A percentile compares a stretch with the other conserved stretches of the same genome.
phyloP scores from a whole-genome alignment of 2,329 filamentous ascomycete species.

The Colletotrichum tropicale region DNA sequence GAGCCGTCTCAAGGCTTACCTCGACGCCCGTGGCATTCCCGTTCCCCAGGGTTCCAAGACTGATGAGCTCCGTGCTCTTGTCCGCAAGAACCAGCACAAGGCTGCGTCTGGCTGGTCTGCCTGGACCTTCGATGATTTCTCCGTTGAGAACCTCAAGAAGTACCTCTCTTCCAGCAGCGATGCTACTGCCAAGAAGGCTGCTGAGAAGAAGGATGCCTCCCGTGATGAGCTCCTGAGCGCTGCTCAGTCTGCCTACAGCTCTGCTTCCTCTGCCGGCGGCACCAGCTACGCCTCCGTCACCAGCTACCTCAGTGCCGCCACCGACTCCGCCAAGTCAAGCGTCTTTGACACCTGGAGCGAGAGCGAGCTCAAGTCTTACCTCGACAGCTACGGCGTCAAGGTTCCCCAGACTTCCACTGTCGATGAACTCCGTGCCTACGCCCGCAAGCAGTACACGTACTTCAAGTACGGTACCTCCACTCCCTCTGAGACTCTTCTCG shows the following conservation, averaged over 20 bases:
- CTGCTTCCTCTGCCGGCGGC: slow-evolving; percentile 64
- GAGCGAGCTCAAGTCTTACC: slow-evolving; percentile 76
- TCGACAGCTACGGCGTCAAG: slow-evolving; percentile 77
- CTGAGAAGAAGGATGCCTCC: slow-evolving; percentile 66
- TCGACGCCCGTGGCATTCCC: slow-evolving; percentile 78
- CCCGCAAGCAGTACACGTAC: slow-evolving; percentile 75
- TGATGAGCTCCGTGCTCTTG: slow-evolving; percentile 75
- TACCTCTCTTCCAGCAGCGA: slow-evolving; percentile 60
- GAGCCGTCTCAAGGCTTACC: slow-evolving; percentile 76
- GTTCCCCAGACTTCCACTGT: slow-evolving; percentile 70
- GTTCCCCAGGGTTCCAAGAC: slow-evolving; percentile 74
- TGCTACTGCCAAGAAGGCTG: slow-evolving; percentile 60
- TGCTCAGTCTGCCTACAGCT: slow-evolving; percentile 64
- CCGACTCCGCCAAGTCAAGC: slow-evolving; percentile 66
- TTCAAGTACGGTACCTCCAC: slow-evolving; percentile 77
- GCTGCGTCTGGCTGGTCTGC: slow-evolving; percentile 70
- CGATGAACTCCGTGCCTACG: slow-evolving; percentile 73
- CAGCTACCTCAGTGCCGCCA: slow-evolving; percentile 70
- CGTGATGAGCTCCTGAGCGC: slow-evolving; percentile 76
- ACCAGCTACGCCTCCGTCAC: slow-evolving; percentile 70
- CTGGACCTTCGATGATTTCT: slow-evolving; percentile 83
- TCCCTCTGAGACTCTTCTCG: slow-evolving; percentile 68
- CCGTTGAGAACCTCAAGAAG: slow-evolving; percentile 69
- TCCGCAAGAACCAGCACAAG: slow-evolving; percentile 76
- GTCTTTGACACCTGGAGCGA: slow-evolving; percentile 77